phyloP scores from a whole-genome alignment of 2,329 filamentous ascomycete genomes.

The Paecilomyces variotii region DNA sequence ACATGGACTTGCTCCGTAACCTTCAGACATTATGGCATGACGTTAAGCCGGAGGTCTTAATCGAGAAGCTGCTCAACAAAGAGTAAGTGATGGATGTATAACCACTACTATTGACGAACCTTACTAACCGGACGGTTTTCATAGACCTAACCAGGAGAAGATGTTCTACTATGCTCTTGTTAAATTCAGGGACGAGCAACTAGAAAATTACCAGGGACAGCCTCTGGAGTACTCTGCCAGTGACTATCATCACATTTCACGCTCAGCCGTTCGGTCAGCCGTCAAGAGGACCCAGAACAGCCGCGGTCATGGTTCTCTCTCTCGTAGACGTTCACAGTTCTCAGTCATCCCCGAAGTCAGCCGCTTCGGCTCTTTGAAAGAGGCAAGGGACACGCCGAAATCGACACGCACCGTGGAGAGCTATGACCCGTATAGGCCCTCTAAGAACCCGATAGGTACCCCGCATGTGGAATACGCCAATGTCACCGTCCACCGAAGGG shows the following conservation, averaged over 20 bases:
- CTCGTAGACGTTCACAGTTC: conserved; percentile 46
- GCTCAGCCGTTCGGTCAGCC: conserved; percentile 23
- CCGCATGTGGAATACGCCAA: conserved; percentile 55
- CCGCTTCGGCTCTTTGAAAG: conserved; percentile 41
- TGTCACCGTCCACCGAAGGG: conserved; percentile 57
- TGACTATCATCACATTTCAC: conserved; percentile 76
- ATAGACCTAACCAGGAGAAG: conserved; percentile 78
- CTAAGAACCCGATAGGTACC: conserved; percentile 44
- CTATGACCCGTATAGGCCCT: conserved; percentile 79
- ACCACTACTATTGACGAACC: conserved; percentile 1
- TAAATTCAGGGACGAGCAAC: conserved; percentile 72
- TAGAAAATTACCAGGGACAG: conserved; percentile 75
- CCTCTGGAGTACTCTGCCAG: conserved; percentile 77
- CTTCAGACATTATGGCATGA: conserved; percentile 88
- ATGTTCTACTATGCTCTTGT: conserved; percentile 81
- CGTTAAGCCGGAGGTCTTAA: conserved; percentile 63
- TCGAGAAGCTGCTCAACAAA: conserved; percentile 57
- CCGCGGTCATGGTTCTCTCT: conserved; percentile 10
- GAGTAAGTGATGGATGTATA: conserved; percentile 44
- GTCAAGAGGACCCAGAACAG: conserved; percentile 22
- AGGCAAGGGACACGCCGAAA: conserved; percentile 21
- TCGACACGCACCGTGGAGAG: conserved; percentile 47
- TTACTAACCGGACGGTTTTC: background rate
- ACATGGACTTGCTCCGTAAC: conserved; percentile 74
- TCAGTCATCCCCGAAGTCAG: conserved; percentile 50